Conservation (phyloP, 2,329 filamentous ascomycete genomes). For the Pseudocercospora fuligena region DNA sequence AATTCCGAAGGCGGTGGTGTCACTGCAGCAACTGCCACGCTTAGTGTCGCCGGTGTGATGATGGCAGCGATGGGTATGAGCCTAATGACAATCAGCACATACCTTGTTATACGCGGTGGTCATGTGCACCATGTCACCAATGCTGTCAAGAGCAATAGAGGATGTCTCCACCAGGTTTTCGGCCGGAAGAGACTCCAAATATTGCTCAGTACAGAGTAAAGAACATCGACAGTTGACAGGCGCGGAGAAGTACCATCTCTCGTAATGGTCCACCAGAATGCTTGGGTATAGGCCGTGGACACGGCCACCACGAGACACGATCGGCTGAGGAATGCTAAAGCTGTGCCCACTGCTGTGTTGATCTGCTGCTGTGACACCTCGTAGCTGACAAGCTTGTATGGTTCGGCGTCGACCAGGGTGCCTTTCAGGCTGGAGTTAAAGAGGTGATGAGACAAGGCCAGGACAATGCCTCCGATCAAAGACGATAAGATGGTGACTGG, state of each 20-base stretch:
- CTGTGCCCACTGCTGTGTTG: constrained; percentile 16
- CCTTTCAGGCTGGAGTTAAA: not conserved
- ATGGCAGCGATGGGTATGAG: constrained; percentile 4
- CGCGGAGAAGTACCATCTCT: not conserved
- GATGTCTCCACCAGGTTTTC: not conserved
- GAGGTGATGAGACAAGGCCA: constrained; percentile 1
- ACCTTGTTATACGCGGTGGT: not conserved
- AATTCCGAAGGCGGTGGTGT: not conserved
- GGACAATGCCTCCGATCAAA: not conserved
- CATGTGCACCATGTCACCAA: not conserved
- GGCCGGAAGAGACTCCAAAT: not conserved
- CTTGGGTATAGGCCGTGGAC: constrained; percentile 14
- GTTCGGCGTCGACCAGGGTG: not conserved
- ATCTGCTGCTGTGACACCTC: constrained; percentile 11
- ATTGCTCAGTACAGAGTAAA: not conserved
- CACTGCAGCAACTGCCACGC: constrained; percentile 6
- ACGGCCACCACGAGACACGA: constrained; percentile 12
- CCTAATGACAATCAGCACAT: not conserved
- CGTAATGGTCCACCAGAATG: constrained; percentile 7
- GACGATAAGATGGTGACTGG: not conserved
- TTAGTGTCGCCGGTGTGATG: constrained; percentile 14
- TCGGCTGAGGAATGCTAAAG: constrained; percentile 19
- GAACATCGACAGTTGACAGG: not conserved
- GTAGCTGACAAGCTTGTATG: not conserved
- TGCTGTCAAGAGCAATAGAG: not conserved